These are phyloP conservation scores for Trichoderma sp. DNA, from an alignment of 2,329 filamentous ascomycete species.

Conservation along the genomic window DNA sequence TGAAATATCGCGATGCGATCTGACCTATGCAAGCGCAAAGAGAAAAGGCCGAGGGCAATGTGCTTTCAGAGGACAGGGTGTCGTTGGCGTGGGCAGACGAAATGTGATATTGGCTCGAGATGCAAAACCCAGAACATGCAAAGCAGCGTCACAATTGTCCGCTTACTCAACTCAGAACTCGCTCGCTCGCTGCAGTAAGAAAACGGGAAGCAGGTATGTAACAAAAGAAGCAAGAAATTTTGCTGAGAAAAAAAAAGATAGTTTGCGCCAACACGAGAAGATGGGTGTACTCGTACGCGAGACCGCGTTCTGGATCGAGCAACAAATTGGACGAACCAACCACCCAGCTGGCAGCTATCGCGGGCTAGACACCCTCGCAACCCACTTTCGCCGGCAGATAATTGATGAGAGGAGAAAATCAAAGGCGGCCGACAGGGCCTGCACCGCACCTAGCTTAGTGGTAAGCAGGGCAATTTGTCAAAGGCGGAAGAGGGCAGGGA, in stretches of 20 bases:
- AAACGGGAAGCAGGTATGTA: neutral
- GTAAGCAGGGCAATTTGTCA: conserved; percentile 4
- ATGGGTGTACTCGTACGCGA: conserved; percentile 4
- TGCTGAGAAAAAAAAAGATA: neutral
- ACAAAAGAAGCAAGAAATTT: neutral
- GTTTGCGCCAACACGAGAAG: conserved; percentile 1
- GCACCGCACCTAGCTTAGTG: neutral
- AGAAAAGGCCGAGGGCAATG: conserved; percentile 33
- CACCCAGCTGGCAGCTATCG: neutral
- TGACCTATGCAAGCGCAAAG: neutral
- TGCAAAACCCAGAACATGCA: neutral
- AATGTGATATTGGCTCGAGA: neutral
- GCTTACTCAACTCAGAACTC: neutral
- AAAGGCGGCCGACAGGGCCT: conserved; percentile 1
- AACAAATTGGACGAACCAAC: neutral
- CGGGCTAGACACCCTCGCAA: neutral
- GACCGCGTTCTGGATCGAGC: neutral
- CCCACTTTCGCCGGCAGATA: conserved; percentile 4
- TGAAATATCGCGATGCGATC: neutral
- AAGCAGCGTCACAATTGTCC: neutral
- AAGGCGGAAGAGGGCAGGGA: neutral
- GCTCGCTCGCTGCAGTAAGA: neutral
- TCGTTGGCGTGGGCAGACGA: neutral
- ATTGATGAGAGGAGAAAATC: neutral
- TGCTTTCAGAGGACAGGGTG: neutral